phyloP scores from a whole-genome alignment of 805 yeast genomes.

The Wickerhamomyces queroliae region DNA sequence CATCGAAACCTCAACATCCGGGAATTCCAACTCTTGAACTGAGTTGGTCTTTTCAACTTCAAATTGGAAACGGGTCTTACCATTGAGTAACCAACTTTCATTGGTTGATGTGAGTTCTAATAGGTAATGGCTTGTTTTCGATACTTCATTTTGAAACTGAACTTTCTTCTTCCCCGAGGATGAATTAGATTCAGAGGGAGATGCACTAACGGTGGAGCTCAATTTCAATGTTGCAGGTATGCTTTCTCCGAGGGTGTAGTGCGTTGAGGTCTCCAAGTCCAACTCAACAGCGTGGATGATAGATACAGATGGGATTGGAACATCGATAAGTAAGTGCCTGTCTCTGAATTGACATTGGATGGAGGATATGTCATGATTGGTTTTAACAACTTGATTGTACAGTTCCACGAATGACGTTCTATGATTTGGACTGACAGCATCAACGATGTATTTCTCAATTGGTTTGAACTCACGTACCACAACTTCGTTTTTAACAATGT shows the following conservation, averaged over 20 bases:
- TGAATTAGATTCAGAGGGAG: neutral
- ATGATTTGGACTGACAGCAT: too few species aligned
- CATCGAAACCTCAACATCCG: slow-evolving; percentile 37
- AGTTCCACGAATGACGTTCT: too few species aligned
- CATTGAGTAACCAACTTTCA: slow-evolving; percentile 81
- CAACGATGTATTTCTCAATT: too few species aligned
- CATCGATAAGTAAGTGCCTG: slow-evolving; percentile 39
- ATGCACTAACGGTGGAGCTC: slow-evolving; percentile 28
- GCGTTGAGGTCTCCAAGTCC: slow-evolving; percentile 28
- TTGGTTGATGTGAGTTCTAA: slow-evolving; percentile 43
- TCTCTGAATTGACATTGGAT: slow-evolving; percentile 1
- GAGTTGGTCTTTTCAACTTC: slow-evolving; percentile 23
- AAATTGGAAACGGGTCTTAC: slow-evolving; percentile 53
- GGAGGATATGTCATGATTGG: too few species aligned
- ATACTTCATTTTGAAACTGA: slow-evolving; percentile 14
- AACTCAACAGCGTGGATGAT: slow-evolving; percentile 54
- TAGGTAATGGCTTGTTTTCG: slow-evolving; percentile 27
- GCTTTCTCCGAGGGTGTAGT: slow-evolving; percentile 59
- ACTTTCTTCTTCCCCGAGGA: slow-evolving; percentile 14
- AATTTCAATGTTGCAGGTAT: slow-evolving; percentile 40
- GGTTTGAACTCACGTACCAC: too few species aligned
- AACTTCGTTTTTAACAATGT: too few species aligned
- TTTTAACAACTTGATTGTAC: too few species aligned
- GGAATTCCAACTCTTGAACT: slow-evolving; percentile 5
- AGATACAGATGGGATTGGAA: slow-evolving; percentile 56